A percentile compares a stretch with the other conserved stretches of the same genome.
Evolutionary conservation across 257 asterid genomes (phyloP).

Genomic region (Apocynum venetum): DNA sequence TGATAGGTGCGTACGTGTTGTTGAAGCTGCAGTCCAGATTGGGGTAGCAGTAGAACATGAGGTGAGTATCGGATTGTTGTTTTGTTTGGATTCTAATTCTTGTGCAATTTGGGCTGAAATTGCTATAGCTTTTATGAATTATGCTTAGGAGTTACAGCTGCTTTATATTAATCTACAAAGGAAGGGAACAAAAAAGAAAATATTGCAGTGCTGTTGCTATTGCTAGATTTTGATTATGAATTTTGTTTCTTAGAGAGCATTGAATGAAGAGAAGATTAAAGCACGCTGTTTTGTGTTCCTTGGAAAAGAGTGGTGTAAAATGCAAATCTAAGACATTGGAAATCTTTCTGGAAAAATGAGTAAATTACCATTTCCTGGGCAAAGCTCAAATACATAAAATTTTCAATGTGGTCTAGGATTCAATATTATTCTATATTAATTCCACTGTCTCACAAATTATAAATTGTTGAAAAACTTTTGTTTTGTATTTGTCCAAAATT

Average conservation of each 20-base stretch:
- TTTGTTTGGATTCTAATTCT: neutral
- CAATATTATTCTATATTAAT: too few relatives aligned
- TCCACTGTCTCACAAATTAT: too few relatives aligned
- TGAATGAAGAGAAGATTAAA: neutral
- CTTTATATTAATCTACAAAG: neutral
- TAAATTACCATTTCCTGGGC: neutral
- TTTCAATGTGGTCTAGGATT: neutral
- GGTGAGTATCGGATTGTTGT: slow-evolving; percentile 41
- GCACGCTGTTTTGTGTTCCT: neutral
- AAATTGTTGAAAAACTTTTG: too few relatives aligned
- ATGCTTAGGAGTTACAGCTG: neutral
- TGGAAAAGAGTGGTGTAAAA: neutral
- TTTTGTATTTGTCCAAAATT: too few relatives aligned
- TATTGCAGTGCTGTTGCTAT: neutral
- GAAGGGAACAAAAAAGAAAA: neutral
- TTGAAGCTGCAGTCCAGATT: slow-evolving; percentile 85
- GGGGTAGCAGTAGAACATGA: slow-evolving; percentile 83
- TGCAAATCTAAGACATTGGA: neutral
- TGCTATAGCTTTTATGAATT: neutral
- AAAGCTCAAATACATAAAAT: neutral
- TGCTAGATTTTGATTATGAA: neutral
- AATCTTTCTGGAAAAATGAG: neutral
- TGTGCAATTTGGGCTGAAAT: neutral
- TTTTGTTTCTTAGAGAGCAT: neutral
- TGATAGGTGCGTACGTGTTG: slow-evolving; percentile 72